These are phyloP conservation scores for Carex cristatella DNA, from an alignment of 176 grass and related monocot genomes.

Conservation along the genomic window DNA sequence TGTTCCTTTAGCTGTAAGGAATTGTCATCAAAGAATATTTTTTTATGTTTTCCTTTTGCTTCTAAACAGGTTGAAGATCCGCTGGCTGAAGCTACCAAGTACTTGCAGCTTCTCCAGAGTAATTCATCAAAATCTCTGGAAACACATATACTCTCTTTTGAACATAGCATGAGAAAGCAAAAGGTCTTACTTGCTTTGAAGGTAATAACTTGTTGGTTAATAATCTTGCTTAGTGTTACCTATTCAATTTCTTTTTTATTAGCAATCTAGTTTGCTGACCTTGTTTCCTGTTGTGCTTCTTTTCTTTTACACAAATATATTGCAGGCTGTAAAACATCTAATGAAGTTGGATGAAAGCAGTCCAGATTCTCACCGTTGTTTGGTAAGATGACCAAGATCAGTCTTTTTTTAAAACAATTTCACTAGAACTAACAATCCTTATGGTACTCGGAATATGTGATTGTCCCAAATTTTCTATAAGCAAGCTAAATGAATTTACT, in stretches of 20 bases:
- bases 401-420: background rate
- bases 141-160: constrained; percentile 91
- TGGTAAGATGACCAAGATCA: constrained; percentile 53
- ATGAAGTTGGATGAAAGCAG: constrained; percentile 77
- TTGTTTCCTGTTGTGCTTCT: background rate
- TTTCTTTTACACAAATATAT: constrained; percentile 15
- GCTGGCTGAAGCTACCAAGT: constrained; percentile 77
- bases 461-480: constrained; percentile 1
- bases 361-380: constrained; percentile 77
- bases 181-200: constrained; percentile 95
- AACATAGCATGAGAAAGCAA: constrained; percentile 95
- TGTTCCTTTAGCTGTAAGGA: background rate
- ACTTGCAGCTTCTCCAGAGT: constrained; percentile 90
- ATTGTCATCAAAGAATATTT: background rate
- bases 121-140: constrained; percentile 76
- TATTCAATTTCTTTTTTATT: background rate
- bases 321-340: constrained; percentile 90
- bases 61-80: constrained; percentile 79
- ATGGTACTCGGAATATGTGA: background rate
- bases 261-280: background rate
- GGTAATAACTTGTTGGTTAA: constrained; percentile 34
- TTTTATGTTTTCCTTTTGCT: background rate
- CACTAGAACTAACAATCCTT: background rate
- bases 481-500: background rate
- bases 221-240: background rate